A percentile compares a stretch with the other conserved stretches of the same genome.
Conservation (phyloP, 2,329 filamentous ascomycete genomes). For the Colletotrichum magnum region DNA sequence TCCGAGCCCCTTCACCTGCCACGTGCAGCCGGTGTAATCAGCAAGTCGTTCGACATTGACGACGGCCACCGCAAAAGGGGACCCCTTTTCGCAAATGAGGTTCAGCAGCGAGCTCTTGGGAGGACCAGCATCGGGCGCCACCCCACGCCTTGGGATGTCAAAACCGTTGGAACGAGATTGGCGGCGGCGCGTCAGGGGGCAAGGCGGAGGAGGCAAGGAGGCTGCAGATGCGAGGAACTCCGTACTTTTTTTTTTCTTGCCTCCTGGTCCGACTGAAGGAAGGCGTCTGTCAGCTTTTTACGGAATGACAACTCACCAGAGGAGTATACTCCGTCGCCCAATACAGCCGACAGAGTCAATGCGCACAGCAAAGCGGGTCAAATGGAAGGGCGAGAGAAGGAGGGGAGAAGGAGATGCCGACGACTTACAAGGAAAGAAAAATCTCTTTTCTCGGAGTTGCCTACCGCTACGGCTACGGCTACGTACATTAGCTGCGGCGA, state of each 20-base stretch:
- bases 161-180: conserved; percentile 28
- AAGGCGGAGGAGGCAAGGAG: too few relatives aligned
- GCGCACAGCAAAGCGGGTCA: conserved; percentile 17
- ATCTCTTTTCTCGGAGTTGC: conserved; percentile 18
- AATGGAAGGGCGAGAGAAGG: background rate
- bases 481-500: background rate
- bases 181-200: conserved; percentile 11
- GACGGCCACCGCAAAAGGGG: conserved; percentile 16
- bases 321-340: conserved; percentile 7
- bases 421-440: background rate
- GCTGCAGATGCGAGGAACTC: background rate
- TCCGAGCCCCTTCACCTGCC: background rate
- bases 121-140: conserved; percentile 18
- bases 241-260: background rate
- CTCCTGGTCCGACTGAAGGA: background rate
- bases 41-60: conserved; percentile 23
- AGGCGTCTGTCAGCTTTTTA: background rate
- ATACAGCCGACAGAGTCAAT: conserved; percentile 19
- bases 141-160: conserved; percentile 19
- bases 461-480: background rate
- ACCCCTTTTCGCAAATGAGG: conserved; percentile 13
- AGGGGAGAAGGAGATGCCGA: too few relatives aligned
- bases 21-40: conserved; percentile 15
- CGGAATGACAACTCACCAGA: conserved; percentile 13
- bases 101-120: background rate